Evolutionary conservation across 352 stramenopile species (phyloP), one percentile per base, ranked within the genome.

Genomic region (Pythium pyrilobum): DNA sequence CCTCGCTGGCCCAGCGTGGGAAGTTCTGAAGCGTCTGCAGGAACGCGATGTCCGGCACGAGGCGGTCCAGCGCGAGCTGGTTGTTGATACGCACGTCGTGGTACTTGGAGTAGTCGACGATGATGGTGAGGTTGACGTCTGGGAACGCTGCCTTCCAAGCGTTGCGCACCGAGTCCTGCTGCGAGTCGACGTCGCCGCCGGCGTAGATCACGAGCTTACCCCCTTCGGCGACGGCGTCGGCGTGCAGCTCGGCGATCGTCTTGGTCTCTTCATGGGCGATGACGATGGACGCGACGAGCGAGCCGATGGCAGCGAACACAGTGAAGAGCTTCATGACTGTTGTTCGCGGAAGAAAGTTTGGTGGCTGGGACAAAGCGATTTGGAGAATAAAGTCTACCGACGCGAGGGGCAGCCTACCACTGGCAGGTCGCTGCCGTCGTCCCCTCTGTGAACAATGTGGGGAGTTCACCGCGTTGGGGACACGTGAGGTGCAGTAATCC

Each of bases 31-130:
- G 62, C 36, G 73, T 84, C 60, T 79, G 73, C 15, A 84, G 54
- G 33, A 68, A 63, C 15, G 71, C 50, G 33, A 79, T 56, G 53
- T 78, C 70, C 0, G 67, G 63, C 32, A 80, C 72, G 32, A 81
- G 56, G 32, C 47, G 56, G 53, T 72, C 52, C 31, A 58, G 74
- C 52, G 79, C 71, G 39, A 84, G 59, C 36, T 80, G 62, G 52
- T 89, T 79, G 67, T 90, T 72, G 23, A 81, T 70, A 18, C 77
- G 80, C 32, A 72, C 80, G 47, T 81, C 47, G 52, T 82, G 66
- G 53, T 70, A 78, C 63, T 80, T 80, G 66, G 52, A 67, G 66
- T 85, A 77, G 61, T 81, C 74, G 15, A 78, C 62, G 52, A 80
- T 59, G 28, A 85, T 45, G 28, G 72, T 81, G 68, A 85, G 74